phyloP scores from a whole-genome alignment of 371 early-diverging fungal species.

The Lichtheimia ornata region DNA sequence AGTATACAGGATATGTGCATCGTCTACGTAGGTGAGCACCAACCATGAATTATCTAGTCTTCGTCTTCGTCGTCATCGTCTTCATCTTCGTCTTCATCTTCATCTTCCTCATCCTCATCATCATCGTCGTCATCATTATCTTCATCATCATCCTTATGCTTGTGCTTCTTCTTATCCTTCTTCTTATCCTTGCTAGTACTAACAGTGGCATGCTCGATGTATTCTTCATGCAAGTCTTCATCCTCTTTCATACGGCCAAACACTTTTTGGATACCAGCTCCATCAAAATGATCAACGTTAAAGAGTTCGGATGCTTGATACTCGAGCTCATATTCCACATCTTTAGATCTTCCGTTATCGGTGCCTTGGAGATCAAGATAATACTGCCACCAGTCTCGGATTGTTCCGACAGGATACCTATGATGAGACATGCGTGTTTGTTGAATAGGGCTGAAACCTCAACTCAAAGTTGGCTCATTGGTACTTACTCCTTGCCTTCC shows the following conservation, averaged over 20 bases:
- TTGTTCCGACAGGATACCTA: slow-evolving; percentile 34
- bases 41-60: too few species aligned
- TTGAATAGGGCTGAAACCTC: neutral
- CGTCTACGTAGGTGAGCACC: too few species aligned
- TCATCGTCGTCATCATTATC: slow-evolving; percentile 14
- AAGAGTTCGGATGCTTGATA: slow-evolving; percentile 42
- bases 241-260: slow-evolving; percentile 12
- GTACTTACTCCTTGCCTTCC: slow-evolving; percentile 12
- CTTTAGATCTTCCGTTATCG: slow-evolving; percentile 13
- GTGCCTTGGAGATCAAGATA: slow-evolving; percentile 44
- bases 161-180: slow-evolving; percentile 12
- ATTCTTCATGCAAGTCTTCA: slow-evolving; percentile 4
- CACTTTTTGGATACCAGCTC: slow-evolving; percentile 10
- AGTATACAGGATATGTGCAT: too few species aligned
- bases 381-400: slow-evolving; percentile 48
- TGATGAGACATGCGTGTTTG: neutral
- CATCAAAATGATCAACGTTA: slow-evolving; percentile 27
- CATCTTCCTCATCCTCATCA: neutral
- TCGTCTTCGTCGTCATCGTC: too few species aligned
- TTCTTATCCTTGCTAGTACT: slow-evolving; percentile 12
- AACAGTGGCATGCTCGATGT: slow-evolving; percentile 13
- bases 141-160: slow-evolving; percentile 6
- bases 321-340: slow-evolving; percentile 33
- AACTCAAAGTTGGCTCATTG: neutral
- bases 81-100: too few species aligned